Evolutionary conservation across 352 stramenopile species (phyloP), one percentile per base, ranked within the genome.

Genomic region (Phytopythium delawarense): DNA sequence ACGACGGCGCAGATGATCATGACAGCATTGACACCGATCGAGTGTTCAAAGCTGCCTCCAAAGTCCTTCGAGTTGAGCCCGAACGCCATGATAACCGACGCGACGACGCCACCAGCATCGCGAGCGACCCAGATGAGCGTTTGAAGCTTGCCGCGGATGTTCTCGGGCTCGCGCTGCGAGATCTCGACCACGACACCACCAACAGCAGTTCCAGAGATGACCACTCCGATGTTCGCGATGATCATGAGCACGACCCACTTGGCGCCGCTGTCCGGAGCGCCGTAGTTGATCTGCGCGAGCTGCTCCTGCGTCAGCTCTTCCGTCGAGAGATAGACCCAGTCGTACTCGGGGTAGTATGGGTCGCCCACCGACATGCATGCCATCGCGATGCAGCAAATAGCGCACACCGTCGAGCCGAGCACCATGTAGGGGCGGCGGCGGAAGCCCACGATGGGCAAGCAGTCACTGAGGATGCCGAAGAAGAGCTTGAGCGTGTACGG

Each of bases 401-500:
- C 72, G 65, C 79, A 88, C 13, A 90, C 28, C 3, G 75, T 7
- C 82, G 82, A 90, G 15, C 81, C 81, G 5, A 92, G n/a, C 18
- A 89, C 59, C 76, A 92, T 92, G 53, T 83, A 92, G 20, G 78
- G 67, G 25, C 78, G 78, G 9, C 81, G 74, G 15, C 83, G 73
- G 56, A 71, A 89, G 6, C 72, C 74, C 48, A 63, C 79, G 21
- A 91, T 79, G 1, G 81, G 81, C 32, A 87, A 79, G 42, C 75
- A 87, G 61, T 90, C 79, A 0, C 79, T 86, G 7, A 82, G 35
- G 51, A 91, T 73, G 21, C 81, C 81, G 63, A 80, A 83, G 1
- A 92, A 67, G 21, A 88, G 72, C 61, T 90, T 89, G 62, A 87
- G 78, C 15, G 78, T 85, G 76, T 77, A 91, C 8, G 79, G 78